Evolutionary conservation across 768 basidiomycete species (phyloP), one percentile per base, ranked within the genome.

Genomic region (Paxillus rubicundulus): DNA sequence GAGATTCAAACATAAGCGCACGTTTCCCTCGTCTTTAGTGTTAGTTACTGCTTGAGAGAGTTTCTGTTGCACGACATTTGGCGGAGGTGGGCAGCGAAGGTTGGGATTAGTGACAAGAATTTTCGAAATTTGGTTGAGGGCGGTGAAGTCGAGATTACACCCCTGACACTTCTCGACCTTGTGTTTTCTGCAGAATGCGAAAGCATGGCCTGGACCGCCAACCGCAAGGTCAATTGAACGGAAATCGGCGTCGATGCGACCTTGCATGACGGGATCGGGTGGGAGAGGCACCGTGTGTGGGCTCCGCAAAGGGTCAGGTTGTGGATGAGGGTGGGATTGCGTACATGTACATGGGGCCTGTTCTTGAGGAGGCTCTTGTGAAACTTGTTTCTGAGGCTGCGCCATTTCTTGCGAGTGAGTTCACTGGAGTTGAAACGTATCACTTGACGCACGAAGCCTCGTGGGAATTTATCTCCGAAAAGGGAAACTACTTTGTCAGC

Each of bases 1-100:
- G 4, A 17, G 45, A 21, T 27, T 52, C 45, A 24, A 58, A 14
- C n/a, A 18, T 55, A 33, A 30, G 76, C 91, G 64, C 64, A 92
- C 92, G 69, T 99, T 99, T 54, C 97, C 97, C 56, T 96, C 91
- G 44, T 98, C 96, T 66, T 98, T 98, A 5, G 87, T 85, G 43
- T 78, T 74, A 13, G 82, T 86, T 50, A 98, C 82, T 18, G 83
- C 79, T 58, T 86, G 81, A 0, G 88, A 80, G 17, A 96, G 73
- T 56, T 89, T 87, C 62, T 85, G 84, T 8, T 86, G 84, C 45
- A 89, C 74, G 44, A 93, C 77, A 55, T 84, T 86, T 27, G 84
- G 80, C 4, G 93, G 92, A 2, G 93, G 94, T 9, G 80, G 92
- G 61, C 89, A 89, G 45, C 82, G 79, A 16, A 90, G 72, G 56